Conservation (phyloP, 2,329 filamentous ascomycete species). For the Pestalotiopsis sp. region DNA sequence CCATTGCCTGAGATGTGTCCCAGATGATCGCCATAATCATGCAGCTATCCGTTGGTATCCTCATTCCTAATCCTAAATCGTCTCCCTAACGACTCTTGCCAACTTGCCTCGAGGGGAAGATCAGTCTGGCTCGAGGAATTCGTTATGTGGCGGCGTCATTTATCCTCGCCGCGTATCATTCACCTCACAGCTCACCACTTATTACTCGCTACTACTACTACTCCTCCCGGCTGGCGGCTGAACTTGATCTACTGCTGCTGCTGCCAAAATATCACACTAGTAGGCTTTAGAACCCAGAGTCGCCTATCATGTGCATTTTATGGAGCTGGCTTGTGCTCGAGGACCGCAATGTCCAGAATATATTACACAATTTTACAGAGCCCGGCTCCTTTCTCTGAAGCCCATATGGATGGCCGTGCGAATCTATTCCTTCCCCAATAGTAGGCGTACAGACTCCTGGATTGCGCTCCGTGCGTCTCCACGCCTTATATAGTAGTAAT, state of each 20-base stretch:
- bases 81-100: not conserved
- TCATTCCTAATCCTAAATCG: not conserved
- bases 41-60: not conserved
- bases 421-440: not conserved
- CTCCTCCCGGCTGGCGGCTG: not conserved
- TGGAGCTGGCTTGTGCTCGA: not conserved
- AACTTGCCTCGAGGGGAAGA: too few species aligned
- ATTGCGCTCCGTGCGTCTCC: not conserved
- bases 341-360: slow-evolving; percentile 1
- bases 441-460: not conserved
- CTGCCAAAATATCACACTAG: not conserved
- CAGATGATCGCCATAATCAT: slow-evolving; percentile 9
- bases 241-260: not conserved
- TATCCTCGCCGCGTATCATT: too few species aligned
- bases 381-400: slow-evolving; percentile 4
- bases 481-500: not conserved
- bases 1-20: slow-evolving; percentile 10
- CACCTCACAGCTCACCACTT: too few species aligned
- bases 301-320: not conserved
- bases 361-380: slow-evolving; percentile 22
- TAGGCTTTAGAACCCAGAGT: not conserved
- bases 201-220: not conserved
- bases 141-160: too few species aligned
- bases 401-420: not conserved
- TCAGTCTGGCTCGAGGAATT: too few species aligned